Evolutionary conservation across 2,329 filamentous ascomycete species (phyloP).

Genomic region (Scortechinia acanthostroma): DNA sequence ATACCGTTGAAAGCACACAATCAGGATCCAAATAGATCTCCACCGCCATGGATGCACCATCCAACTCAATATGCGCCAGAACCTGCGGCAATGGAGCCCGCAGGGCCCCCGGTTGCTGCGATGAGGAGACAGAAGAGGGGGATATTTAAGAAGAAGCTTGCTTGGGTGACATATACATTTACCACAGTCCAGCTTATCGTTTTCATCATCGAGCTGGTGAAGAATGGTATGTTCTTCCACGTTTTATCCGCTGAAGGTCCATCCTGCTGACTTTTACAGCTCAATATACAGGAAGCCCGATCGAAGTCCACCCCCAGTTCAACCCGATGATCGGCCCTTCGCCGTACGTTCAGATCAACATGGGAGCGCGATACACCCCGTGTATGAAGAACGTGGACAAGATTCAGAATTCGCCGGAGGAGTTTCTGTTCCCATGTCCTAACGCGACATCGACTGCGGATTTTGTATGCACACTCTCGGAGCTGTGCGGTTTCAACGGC

Average conservation of each 20-base stretch:
- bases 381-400: slow-evolving; percentile 61
- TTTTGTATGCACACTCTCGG: slow-evolving; percentile 44
- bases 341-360: slow-evolving; percentile 64
- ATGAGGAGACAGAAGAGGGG: neutral
- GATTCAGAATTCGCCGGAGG: slow-evolving; percentile 24
- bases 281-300: slow-evolving; percentile 48
- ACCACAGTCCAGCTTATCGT: slow-evolving; percentile 55
- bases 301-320: slow-evolving; percentile 55
- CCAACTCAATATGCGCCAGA: neutral
- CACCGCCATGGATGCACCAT: neutral
- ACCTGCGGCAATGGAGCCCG: neutral
- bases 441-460: slow-evolving; percentile 38
- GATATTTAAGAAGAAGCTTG: slow-evolving; percentile 12
- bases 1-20: neutral
- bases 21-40: neutral
- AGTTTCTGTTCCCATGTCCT: slow-evolving; percentile 52
- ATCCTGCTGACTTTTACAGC: slow-evolving; percentile 28
- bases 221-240: slow-evolving; percentile 42
- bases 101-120: neutral
- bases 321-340: slow-evolving; percentile 74
- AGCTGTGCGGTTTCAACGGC: slow-evolving; percentile 58
- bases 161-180: slow-evolving; percentile 62
- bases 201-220: slow-evolving; percentile 63
- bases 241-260: neutral
- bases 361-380: slow-evolving; percentile 67